Evolutionary conservation across 2,329 filamentous ascomycete species (phyloP).

Genomic region (Thielaviopsis euricoi): DNA sequence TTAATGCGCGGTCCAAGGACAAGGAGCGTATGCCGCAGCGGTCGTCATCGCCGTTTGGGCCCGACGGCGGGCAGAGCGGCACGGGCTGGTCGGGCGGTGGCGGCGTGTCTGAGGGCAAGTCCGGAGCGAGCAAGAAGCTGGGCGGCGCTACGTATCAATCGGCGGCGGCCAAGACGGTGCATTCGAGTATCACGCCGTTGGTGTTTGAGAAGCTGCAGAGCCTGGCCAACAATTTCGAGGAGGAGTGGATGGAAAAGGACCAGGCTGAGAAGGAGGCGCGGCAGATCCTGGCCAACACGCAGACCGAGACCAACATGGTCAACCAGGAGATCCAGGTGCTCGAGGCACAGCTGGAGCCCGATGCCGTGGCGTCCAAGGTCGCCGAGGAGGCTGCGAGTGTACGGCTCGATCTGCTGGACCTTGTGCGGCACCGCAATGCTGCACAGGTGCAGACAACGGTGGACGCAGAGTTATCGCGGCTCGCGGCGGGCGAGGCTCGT

Average conservation of each 20-base stretch:
- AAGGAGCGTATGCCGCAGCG: constrained; percentile 45
- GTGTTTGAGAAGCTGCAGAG: constrained; percentile 58
- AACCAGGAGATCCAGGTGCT: constrained; percentile 43
- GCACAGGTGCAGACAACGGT: constrained; percentile 35
- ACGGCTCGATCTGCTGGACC: constrained; percentile 31
- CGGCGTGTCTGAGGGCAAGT: constrained; percentile 17
- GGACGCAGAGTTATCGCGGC: constrained; percentile 26
- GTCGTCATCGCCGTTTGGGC: constrained; percentile 58
- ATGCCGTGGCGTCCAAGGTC: constrained; percentile 34
- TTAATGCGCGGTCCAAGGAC: constrained; percentile 53
- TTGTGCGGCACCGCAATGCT: constrained; percentile 35
- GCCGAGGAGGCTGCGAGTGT: constrained; percentile 32
- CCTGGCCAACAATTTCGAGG: constrained; percentile 54
- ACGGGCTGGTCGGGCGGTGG: constrained; percentile 29
- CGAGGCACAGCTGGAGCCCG: constrained; percentile 36
- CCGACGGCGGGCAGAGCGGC: constrained; percentile 22
- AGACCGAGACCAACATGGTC: constrained; percentile 47
- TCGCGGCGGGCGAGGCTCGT: constrained; percentile 23
- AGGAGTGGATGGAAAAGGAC: constrained; percentile 59
- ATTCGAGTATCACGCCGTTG: constrained; percentile 50
- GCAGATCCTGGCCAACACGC: constrained; percentile 47
- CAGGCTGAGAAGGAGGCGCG: constrained; percentile 51
- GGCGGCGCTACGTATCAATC: constrained; percentile 33
- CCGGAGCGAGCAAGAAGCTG: constrained; percentile 23
- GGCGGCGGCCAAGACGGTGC: constrained; percentile 51